Evolutionary conservation across 1,284 basidiomycete genomes (phyloP).

Genomic region (Chalciporus sp.): DNA sequence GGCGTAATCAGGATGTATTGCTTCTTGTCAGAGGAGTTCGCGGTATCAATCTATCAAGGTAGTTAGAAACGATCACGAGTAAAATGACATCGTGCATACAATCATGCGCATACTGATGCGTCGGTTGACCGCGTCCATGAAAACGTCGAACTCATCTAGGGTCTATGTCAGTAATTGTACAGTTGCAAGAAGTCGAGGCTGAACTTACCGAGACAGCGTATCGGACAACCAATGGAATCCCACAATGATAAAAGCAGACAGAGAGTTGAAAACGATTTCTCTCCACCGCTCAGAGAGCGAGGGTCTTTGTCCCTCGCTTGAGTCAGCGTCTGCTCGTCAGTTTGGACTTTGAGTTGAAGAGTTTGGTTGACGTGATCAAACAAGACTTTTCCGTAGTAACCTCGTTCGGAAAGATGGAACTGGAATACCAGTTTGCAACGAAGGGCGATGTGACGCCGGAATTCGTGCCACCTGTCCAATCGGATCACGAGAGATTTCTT

Average conservation of each 20-base stretch:
- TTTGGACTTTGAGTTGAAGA: slow-evolving; percentile 78
- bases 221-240: slow-evolving; percentile 93
- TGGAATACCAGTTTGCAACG: slow-evolving; percentile 86
- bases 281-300: slow-evolving; percentile 86
- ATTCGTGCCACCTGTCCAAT: slow-evolving; percentile 79
- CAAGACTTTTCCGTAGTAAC: slow-evolving; percentile 81
- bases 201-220: slow-evolving; percentile 86
- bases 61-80: slow-evolving; percentile 4
- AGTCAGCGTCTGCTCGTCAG: slow-evolving; percentile 72
- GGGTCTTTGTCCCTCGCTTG: slow-evolving; percentile 76
- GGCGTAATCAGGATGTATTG: slow-evolving; percentile 95
- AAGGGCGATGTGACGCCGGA: slow-evolving; percentile 83
- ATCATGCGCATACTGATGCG: slow-evolving; percentile 92
- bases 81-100: slow-evolving; percentile 46
- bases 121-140: slow-evolving; percentile 94
- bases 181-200: slow-evolving; percentile 9
- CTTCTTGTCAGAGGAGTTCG: slow-evolving; percentile 80
- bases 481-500: slow-evolving; percentile 67
- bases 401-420: slow-evolving; percentile 81
- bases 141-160: slow-evolving; percentile 89
- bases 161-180: slow-evolving; percentile 2
- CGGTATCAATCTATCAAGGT: slow-evolving; percentile 77
- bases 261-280: slow-evolving; percentile 97
- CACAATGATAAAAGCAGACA: slow-evolving; percentile 92
- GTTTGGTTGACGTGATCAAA: slow-evolving; percentile 80